Conservation (phyloP, 2,329 filamentous ascomycete genomes). For the Hymenoscyphus fructigenus region DNA sequence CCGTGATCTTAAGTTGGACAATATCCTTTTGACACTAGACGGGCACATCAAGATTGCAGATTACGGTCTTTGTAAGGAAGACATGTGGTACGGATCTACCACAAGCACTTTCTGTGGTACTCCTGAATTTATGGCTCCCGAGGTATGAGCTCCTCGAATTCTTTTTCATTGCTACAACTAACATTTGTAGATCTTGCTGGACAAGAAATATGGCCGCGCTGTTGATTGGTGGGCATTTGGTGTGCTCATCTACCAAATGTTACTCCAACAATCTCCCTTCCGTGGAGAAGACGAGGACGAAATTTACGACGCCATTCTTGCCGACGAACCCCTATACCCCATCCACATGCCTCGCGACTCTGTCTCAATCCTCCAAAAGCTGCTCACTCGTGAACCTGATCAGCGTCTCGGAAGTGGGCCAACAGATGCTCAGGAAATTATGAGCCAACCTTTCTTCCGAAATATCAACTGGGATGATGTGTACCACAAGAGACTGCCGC, state of each 20-base stretch:
- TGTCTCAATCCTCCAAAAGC: constrained; percentile 95
- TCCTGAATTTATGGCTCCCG: constrained; percentile 99
- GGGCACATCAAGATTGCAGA: constrained; percentile 98
- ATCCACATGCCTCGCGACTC: constrained; percentile 99
- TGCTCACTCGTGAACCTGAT: constrained; percentile 92
- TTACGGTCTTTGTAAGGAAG: constrained; percentile 98
- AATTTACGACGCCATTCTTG: constrained; percentile 97
- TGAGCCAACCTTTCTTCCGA: constrained; percentile 97
- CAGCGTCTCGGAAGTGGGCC: constrained; percentile 89
- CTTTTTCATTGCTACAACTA: constrained; percentile 31
- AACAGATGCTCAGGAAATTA: constrained; percentile 96
- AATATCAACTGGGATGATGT: constrained; percentile 99
- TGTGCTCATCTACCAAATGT: constrained; percentile 99
- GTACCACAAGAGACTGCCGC: constrained; percentile 87
- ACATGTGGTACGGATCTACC: constrained; percentile 98
- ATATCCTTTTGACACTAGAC: constrained; percentile 91
- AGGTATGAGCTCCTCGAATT: constrained; percentile 55
- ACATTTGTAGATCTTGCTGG: constrained; percentile 73
- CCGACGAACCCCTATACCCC: constrained; percentile 94
- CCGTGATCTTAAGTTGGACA: constrained; percentile 75
- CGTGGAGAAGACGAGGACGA: constrained; percentile 98
- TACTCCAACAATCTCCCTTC: constrained; percentile 97
- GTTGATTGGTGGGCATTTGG: constrained; percentile 99
- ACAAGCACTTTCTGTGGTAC: constrained; percentile 99
- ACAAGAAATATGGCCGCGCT: constrained; percentile 96